Base-by-base conservation (phyloP, 2,329 filamentous ascomycete genomes). In the Aspergillus brunneoviolaceus region DNA sequence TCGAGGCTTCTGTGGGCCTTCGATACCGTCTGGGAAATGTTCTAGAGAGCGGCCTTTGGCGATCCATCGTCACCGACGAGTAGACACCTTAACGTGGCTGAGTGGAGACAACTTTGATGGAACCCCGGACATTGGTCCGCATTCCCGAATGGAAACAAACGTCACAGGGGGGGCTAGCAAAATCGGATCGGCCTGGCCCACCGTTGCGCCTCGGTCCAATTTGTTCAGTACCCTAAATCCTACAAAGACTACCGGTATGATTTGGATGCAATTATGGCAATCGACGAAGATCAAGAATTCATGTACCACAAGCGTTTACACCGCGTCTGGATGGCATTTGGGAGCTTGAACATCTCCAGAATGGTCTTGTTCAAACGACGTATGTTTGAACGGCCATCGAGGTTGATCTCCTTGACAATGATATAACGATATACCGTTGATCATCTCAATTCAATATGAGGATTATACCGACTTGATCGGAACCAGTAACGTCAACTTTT, bases 111-210 rank as follows among this genome's bases (percentile, higher is more conserved):
- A 63, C 55, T 59, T 55, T 57, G 60, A 66, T 63, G 64, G 58
- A 45, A 55, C 61, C 57, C 60, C 60, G 65, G 63, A 58, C 58
- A 63, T 65, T 67, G 63, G 58, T 62, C 63, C 62, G 65, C 58
- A 55, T 61, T 58, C 61, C 65, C 66, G 66, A 67, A 68, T 62
- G 63, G 67, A 58, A 57, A 58, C 47, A 57, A 61, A 58, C 57
- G 58, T 63, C 62, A 60, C 59, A 55, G 62, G 60, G 56, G 27
- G 51, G 55, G 62, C 63, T 65, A 60, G 60, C 60, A 67, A 60
- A 59, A 63, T 59, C 60, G 59, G 58, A 59, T 60, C 61, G 51
- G 29, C 52, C 49, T 61, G 57, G 42, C 50, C 60, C 58, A 48
- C 61, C 49, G 50, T 59, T 60, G 48, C 50, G 39, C 58, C 55